phyloP scores from a whole-genome alignment of 2,329 filamentous ascomycete genomes.

The Zarea fungicola region DNA sequence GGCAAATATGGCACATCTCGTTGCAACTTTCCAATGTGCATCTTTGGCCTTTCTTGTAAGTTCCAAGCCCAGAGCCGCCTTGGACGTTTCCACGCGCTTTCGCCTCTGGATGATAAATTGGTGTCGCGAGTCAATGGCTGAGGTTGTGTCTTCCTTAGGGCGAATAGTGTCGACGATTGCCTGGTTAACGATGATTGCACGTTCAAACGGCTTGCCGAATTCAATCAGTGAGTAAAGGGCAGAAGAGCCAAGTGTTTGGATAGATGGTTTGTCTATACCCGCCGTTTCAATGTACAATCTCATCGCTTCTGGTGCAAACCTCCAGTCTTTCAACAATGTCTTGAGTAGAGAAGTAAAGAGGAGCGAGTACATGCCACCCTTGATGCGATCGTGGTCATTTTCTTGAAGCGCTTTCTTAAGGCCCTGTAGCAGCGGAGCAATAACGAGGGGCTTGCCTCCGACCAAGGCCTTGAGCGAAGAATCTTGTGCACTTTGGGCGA shows the following conservation, averaged over 20 bases:
- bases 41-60: constrained; percentile 70
- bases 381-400: constrained; percentile 85
- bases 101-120: constrained; percentile 71
- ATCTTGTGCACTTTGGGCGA: constrained; percentile 86
- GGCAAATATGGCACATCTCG: constrained; percentile 82
- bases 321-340: constrained; percentile 87
- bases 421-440: constrained; percentile 76
- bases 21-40: constrained; percentile 96
- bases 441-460: constrained; percentile 81
- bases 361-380: constrained; percentile 87
- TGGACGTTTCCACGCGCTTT: constrained; percentile 74
- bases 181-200: constrained; percentile 76
- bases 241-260: constrained; percentile 79
- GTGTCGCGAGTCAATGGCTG: constrained; percentile 55
- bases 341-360: constrained; percentile 84
- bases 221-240: constrained; percentile 84
- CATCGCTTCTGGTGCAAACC: constrained; percentile 86
- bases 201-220: constrained; percentile 82
- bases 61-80: constrained; percentile 73
- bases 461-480: constrained; percentile 89
- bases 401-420: constrained; percentile 73
- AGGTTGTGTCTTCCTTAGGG: constrained; percentile 58
- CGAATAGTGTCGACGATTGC: constrained; percentile 65
- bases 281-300: constrained; percentile 85
- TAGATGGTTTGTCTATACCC: constrained; percentile 86